phyloP scores from a whole-genome alignment of 257 asterid genomes.

The Lycium ferocissimum region DNA sequence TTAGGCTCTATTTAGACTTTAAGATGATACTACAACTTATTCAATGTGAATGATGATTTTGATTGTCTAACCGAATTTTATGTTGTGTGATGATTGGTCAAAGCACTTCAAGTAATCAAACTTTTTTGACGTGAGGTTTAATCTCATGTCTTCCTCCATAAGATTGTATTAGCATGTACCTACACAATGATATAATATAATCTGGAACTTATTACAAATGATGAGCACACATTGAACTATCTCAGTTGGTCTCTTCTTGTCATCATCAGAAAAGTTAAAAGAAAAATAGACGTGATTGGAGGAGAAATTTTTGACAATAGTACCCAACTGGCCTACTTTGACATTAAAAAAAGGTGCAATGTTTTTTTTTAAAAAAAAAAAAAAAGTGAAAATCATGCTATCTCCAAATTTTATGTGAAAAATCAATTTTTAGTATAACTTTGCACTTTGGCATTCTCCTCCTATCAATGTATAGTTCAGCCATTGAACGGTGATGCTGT shows the following conservation, averaged over 20 bases:
- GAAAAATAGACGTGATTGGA: constrained; percentile 25
- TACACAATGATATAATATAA: constrained; percentile 13
- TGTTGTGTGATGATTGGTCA: constrained; percentile 25
- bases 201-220: background rate
- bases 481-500: background rate
- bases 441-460: background rate
- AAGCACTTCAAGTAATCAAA: background rate
- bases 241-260: background rate
- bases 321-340: background rate
- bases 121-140: constrained; percentile 26
- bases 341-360: background rate
- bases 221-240: background rate
- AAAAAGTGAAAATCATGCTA: background rate
- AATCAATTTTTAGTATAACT: background rate
- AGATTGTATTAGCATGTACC: constrained; percentile 21
- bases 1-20: constrained; percentile 3
- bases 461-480: background rate
- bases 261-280: background rate
- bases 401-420: background rate
- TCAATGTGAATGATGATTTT: constrained; percentile 14
- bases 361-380: background rate
- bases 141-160: background rate
- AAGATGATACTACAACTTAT: background rate
- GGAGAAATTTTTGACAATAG: background rate
- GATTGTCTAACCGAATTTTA: background rate